Percentiles rank a stretch among this genome's conserved stretches.
These are phyloP conservation scores for Parathielavia appendiculata DNA, from an alignment of 495 filamentous ascomycete genomes.

Conservation along the genomic window DNA sequence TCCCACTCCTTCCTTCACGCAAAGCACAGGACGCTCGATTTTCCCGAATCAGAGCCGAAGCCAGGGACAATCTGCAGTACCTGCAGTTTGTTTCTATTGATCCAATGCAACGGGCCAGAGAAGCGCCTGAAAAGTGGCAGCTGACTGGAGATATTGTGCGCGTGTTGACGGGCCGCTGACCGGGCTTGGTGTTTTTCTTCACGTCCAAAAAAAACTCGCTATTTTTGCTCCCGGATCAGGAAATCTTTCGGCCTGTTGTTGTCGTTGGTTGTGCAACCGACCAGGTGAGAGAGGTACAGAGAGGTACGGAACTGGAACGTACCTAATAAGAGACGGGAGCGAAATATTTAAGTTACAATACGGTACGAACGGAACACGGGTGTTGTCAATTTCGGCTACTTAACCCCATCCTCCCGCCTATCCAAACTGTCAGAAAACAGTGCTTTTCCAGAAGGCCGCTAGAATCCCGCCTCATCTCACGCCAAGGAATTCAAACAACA, in stretches of 20 bases:
- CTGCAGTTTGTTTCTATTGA: background rate
- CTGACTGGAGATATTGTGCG: constrained; percentile 1
- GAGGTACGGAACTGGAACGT: no score
- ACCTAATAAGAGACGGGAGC: no score
- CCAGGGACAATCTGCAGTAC: background rate
- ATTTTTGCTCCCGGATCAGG: background rate
- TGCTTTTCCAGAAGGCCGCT: constrained; percentile 10
- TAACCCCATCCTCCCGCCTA: background rate
- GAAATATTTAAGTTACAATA: no score
- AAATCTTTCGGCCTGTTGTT: background rate
- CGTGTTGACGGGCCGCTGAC: background rate
- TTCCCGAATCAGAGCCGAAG: background rate
- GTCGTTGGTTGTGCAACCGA: background rate
- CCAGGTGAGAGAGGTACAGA: no score
- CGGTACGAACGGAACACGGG: no score
- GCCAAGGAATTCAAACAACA: constrained; percentile 2
- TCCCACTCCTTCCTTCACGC: background rate
- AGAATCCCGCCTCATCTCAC: background rate
- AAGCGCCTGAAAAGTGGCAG: background rate
- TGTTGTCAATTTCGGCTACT: no score
- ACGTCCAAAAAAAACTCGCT: background rate
- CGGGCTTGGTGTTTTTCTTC: background rate
- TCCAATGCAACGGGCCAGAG: background rate
- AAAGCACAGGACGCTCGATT: background rate
- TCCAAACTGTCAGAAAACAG: background rate